These are phyloP conservation scores for Aspergillus bombycis DNA, from an alignment of 2,329 filamentous ascomycete species.

Conservation along the genomic window DNA sequence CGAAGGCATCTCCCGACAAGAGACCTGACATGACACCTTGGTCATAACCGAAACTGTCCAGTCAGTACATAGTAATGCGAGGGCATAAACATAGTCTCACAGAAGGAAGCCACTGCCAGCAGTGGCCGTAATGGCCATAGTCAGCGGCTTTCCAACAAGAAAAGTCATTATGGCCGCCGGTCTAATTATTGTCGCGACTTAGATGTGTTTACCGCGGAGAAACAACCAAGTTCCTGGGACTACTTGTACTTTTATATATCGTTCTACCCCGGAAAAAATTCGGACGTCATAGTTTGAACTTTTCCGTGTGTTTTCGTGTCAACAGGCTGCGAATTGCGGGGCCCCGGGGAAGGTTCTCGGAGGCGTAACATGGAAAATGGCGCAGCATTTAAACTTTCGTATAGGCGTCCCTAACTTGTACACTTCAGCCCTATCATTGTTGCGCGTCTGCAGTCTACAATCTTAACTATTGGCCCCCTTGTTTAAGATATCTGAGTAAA, in stretches of 20 bases:
- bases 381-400: background rate
- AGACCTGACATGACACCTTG: constrained; percentile 45
- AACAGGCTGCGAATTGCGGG: background rate
- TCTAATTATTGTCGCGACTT: background rate
- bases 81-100: constrained; percentile 36
- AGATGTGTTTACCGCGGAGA: too few relatives aligned
- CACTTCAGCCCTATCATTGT: background rate
- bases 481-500: background rate
- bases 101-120: constrained; percentile 45
- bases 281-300: background rate
- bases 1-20: constrained; percentile 33
- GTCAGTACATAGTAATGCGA: constrained; percentile 4
- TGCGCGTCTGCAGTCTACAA: background rate
- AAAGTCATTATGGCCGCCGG: constrained; percentile 24
- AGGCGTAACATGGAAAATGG: background rate
- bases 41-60: constrained; percentile 38
- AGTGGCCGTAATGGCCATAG: constrained; percentile 48
- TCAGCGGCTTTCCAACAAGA: constrained; percentile 37
- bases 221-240: background rate
- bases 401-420: background rate
- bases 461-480: background rate
- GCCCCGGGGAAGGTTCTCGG: background rate
- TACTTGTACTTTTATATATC: constrained; percentile 7
- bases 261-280: background rate
- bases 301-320: background rate